Evolutionary conservation across 129 eudicot species (phyloP).

Genomic region (Smallanthus sonchifolius): DNA sequence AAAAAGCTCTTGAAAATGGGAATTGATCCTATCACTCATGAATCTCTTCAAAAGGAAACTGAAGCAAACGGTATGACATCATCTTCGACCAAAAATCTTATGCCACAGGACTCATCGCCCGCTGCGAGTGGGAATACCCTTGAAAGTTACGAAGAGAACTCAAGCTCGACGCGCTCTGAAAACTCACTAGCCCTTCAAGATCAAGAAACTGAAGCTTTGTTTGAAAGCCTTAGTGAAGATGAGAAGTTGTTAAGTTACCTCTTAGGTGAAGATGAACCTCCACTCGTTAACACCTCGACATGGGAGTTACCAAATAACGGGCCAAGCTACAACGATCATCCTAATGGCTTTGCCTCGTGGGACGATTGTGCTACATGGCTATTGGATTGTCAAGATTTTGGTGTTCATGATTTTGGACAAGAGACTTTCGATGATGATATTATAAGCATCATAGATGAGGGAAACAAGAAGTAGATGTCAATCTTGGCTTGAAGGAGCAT

Average conservation of each 20-base stretch:
- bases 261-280: conserved; percentile 40
- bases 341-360: conserved; percentile 33
- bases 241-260: conserved; percentile 57
- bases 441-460: conserved; percentile 27
- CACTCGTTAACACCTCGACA: conserved; percentile 18
- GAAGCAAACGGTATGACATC: conserved; percentile 4
- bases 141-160: conserved; percentile 30
- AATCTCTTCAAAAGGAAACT: conserved; percentile 43
- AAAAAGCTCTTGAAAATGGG: conserved; percentile 85
- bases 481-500: neutral
- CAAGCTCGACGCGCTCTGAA: conserved; percentile 25
- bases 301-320: conserved; percentile 47
- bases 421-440: conserved; percentile 50
- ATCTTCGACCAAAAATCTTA: neutral
- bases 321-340: neutral
- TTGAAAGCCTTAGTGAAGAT: conserved; percentile 33
- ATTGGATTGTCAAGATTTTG: conserved; percentile 76
- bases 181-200: conserved; percentile 20
- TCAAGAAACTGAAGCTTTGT: conserved; percentile 26
- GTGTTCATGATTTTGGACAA: conserved; percentile 65
- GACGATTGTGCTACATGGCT: conserved; percentile 60
- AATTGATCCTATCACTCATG: conserved; percentile 81
- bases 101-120: conserved; percentile 2
- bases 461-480: conserved; percentile 15
- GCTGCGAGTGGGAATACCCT: neutral